Conservation (phyloP, 495 filamentous ascomycete genomes). For the Penicillium pancosmium region DNA sequence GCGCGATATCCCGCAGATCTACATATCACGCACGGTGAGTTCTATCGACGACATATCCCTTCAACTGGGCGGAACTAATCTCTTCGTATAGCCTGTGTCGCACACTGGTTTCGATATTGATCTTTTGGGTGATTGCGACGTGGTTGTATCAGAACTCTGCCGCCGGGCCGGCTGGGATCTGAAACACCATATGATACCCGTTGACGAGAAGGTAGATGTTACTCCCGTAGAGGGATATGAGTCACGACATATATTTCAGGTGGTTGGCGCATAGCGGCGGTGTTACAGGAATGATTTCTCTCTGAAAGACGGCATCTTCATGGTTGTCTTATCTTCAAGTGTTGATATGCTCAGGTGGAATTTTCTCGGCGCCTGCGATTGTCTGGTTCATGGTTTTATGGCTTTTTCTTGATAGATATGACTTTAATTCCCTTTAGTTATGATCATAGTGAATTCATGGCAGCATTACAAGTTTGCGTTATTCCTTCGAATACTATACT, state of each 20-base stretch:
- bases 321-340: constrained; percentile 13
- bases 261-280: constrained; percentile 50
- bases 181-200: constrained; percentile 83
- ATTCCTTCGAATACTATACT: not conserved
- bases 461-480: not conserved
- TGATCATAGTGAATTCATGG: not conserved
- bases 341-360: constrained; percentile 2
- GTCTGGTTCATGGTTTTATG: constrained; percentile 10
- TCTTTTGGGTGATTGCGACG: constrained; percentile 90
- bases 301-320: constrained; percentile 34
- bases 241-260: constrained; percentile 66
- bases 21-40: constrained; percentile 80
- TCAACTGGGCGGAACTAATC: not conserved
- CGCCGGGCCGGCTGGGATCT: constrained; percentile 85
- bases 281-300: constrained; percentile 37
- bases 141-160: constrained; percentile 87
- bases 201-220: constrained; percentile 61
- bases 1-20: constrained; percentile 83
- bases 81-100: constrained; percentile 61
- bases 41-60: not conserved
- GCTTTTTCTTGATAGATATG: constrained; percentile 6
- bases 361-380: constrained; percentile 13
- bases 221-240: constrained; percentile 61
- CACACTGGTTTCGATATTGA: constrained; percentile 97
- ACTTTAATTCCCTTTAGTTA: constrained; percentile 3